Base-by-base conservation (phyloP, 2,329 filamentous ascomycete species). In the Fonsecaea nubica region DNA sequence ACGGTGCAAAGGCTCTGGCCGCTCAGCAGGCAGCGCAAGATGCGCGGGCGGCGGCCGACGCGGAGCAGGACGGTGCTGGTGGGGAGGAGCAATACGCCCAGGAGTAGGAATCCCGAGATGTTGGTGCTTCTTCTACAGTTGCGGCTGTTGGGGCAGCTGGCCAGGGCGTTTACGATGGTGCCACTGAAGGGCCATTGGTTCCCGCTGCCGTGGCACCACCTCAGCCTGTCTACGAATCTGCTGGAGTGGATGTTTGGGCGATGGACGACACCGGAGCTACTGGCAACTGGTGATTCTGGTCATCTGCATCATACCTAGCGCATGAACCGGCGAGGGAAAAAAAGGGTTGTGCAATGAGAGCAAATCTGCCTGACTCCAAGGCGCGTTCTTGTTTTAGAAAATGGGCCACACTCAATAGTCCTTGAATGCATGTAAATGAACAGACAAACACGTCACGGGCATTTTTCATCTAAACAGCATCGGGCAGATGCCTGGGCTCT, bases 1-100 rank as follows among this genome's bases (percentile, higher is more conserved):
- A 99, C 85, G 95, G 95, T 78, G 92, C 94, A 76, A 99, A 99
- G 92, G 88, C 88, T 72, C 77, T 87, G 66, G 86, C 87, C 75
- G 87, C 88, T 70, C 86, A 89, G 76, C 80, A 82, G 73, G 75
- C 77, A 53, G 81, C 81, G 53, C 81, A 83, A 75, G 81, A 86
- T 78, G 85, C 86, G 78, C 82, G 86, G 76, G 80, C 84, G 73
- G 84, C 84, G 75, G 76, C 77, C 33, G 58, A 48, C 2, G 58
- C 36, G 2, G 42, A 52, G 21, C 79, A 80, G 72, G 79, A 64
- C 18, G 53, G 63, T 62, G 71, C 54, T n/a, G 66, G 48, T 30
- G 64, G 76, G 72, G 81, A 75, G 65, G 80, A 80, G 75, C 75
- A 73, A 73, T 81, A 75, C 72, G 75, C 76, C 65, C 80, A 83